Evolutionary conservation across 108 stramenopile species (phyloP), one percentile per base, ranked within the genome.

Genomic region (Seminavis robusta): DNA sequence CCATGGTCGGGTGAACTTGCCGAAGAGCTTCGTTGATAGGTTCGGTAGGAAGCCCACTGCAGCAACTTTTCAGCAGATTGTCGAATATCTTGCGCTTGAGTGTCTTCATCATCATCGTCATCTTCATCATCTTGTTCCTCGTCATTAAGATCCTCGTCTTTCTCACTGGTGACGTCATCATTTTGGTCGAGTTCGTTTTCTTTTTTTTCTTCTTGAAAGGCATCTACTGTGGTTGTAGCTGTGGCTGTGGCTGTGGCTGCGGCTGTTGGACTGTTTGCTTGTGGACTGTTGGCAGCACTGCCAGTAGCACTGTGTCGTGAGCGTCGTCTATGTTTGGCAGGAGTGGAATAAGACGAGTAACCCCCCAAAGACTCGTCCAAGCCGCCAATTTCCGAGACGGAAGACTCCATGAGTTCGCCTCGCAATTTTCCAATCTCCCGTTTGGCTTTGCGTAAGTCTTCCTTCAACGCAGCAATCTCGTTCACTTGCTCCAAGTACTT

Each of bases 401-500:
- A 33, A 3, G 27, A 19, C 37, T 25, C 11, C 59, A 71, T 64
- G 17, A 71, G 23, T 53, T 71, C 62, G 6, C 39, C 1, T 23
- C 70, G 62, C 1, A 76, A 34, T 28, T 43, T 52, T 1, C 38
- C 33, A 34, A 76, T 69, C 44, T 76, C 74, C 26, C 56, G 52
- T 34, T 64, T 64, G 45, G 67, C 47, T 40, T 56, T 64, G 3
- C 23, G 26, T 24, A 76, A 33, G 43, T 69, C 55, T 16, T 61
- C 51, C 43, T 69, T 47, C 20, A 76, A 29, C 6, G 45, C 43
- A 15, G 48, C 34, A 41, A 76, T 65, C 45, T 69, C 74, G 15
- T 48, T 46, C 9, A 76, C 67, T 61, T 76, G 74, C 57, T 76
- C 74, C 23, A 61, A 27, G 2, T 56, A 76, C 32, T 69, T 69